Conservation (phyloP, 108 stramenopile species). For the Skeletonema menzelii region DNA sequence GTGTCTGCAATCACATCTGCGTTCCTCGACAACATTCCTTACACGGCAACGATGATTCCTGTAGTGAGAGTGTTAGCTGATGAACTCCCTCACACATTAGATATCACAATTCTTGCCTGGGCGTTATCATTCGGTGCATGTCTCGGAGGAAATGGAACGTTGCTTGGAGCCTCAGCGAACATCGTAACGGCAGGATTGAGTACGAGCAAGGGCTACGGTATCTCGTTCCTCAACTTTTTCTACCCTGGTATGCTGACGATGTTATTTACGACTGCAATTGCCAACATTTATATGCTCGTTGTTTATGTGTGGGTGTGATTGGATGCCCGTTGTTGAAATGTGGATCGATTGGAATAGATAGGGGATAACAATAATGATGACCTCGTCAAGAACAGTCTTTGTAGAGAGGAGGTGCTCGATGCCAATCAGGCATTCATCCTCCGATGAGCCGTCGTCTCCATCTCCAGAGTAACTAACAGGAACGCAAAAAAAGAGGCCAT, state of each 20-base stretch:
- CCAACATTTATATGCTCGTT: slow-evolving; percentile 64
- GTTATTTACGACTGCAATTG: slow-evolving; percentile 51
- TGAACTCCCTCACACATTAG: slow-evolving; percentile 50
- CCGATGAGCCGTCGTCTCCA: too few relatives aligned
- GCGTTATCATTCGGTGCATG: slow-evolving; percentile 66
- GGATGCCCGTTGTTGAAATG: too few relatives aligned
- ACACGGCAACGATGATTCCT: slow-evolving; percentile 77
- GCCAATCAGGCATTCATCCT: too few relatives aligned
- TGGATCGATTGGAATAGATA: too few relatives aligned
- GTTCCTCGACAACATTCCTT: slow-evolving; percentile 65
- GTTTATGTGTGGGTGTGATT: slow-evolving; percentile 51
- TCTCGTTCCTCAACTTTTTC: slow-evolving; percentile 61
- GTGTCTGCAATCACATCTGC: slow-evolving; percentile 63
- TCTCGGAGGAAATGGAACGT: slow-evolving; percentile 69
- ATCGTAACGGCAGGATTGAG: slow-evolving; percentile 65
- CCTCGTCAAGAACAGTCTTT: too few relatives aligned
- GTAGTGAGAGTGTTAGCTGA: slow-evolving; percentile 51
- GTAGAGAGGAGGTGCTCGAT: too few relatives aligned
- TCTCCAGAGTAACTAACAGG: too few relatives aligned
- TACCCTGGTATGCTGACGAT: slow-evolving; percentile 62
- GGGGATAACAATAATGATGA: too few relatives aligned
- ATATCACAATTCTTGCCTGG: slow-evolving; percentile 63
- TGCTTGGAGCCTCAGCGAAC: slow-evolving; percentile 65
- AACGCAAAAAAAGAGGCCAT: too few relatives aligned
- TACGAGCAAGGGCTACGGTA: slow-evolving; percentile 48